Base-by-base conservation (phyloP, 2,329 filamentous ascomycete genomes). In the Sordariomycetes sp. region DNA sequence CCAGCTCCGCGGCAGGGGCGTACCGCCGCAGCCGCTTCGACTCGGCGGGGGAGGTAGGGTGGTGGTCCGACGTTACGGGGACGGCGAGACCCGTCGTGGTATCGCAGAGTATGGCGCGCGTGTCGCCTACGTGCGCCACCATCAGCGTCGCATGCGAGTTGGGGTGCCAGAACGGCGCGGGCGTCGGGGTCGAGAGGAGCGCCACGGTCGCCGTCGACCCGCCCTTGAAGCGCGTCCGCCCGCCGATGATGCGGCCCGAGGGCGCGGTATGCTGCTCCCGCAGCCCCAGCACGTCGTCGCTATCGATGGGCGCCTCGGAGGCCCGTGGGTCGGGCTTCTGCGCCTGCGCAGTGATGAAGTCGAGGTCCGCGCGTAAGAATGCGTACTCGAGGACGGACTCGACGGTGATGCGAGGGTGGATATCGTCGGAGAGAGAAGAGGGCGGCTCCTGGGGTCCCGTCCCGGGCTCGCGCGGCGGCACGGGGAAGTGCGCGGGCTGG, bases 81-180 rank as follows among this genome's bases (percentile, higher is more conserved):
- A 88, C 80, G 1, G 91, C 85, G 52, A 84, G 77, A 7, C 94
- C 94, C 1, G 89, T 92, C 15, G 80, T 78, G 0, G 92, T 96
- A 57, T 90, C 86, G 72, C 91, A 97, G 35, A 99, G 82, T 2
- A 99, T 76, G 60, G 96, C 86, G 56, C 94, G 84, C 1, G 90
- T 96, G 69, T 99, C 94, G 60, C 94, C 94, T 2, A 96, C 90
- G 67, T 99, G 94, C 0, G 90, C 90, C 7, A 90, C 86, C 17
- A 96, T 73, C 39, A 99, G 73, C 0, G 90, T 95, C 0, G 87
- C 90, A 3, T 89, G 86, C 0, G 90, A 87, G 3, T 85, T 82
- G 0, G 94, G 94, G 65, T 97, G 89, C 94, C 94, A 99, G 71
- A 95, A 99, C 0, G 94, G 94, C 0, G 87, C 87, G 0, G 91